phyloP scores from a whole-genome alignment of 164 flowering plant genomes.

The Chloranthus sessilifolius region DNA sequence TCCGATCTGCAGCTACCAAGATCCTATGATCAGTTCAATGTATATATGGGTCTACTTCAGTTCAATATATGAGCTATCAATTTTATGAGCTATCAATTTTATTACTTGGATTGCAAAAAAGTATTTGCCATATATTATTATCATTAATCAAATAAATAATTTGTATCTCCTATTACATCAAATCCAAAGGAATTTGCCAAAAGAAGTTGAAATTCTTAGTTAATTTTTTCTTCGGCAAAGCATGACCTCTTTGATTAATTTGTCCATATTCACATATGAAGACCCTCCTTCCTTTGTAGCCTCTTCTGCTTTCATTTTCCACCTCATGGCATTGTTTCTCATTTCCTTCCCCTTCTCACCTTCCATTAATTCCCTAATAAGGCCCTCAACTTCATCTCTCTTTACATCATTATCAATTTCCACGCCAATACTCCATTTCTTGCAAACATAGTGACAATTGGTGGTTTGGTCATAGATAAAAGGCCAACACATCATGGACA shows the following conservation, averaged over 20 bases:
- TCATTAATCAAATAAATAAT: too few species aligned
- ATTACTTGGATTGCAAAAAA: too few species aligned
- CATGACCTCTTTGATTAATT: neutral
- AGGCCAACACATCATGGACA: constrained; percentile 4
- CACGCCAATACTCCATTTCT: neutral
- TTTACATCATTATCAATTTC: constrained; percentile 1
- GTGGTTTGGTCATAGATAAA: neutral
- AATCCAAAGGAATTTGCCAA: too few species aligned
- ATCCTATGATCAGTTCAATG: too few species aligned
- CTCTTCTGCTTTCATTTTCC: constrained; percentile 3
- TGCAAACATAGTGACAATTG: neutral
- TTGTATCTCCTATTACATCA: too few species aligned
- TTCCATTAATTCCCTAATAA: neutral
- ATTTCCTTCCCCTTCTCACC: constrained; percentile 6
- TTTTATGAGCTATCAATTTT: too few species aligned
- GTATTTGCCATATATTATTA: too few species aligned
- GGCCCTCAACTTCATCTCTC: constrained; percentile 1
- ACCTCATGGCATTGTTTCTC: neutral
- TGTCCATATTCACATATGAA: neutral
- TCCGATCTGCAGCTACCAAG: too few species aligned
- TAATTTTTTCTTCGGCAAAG: too few species aligned
- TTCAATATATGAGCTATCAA: too few species aligned
- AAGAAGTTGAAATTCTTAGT: too few species aligned
- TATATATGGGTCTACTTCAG: too few species aligned
- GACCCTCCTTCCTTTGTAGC: neutral